These are phyloP conservation scores for Glycine soja DNA, from an alignment of 306 rosid species.

Conservation along the genomic window DNA sequence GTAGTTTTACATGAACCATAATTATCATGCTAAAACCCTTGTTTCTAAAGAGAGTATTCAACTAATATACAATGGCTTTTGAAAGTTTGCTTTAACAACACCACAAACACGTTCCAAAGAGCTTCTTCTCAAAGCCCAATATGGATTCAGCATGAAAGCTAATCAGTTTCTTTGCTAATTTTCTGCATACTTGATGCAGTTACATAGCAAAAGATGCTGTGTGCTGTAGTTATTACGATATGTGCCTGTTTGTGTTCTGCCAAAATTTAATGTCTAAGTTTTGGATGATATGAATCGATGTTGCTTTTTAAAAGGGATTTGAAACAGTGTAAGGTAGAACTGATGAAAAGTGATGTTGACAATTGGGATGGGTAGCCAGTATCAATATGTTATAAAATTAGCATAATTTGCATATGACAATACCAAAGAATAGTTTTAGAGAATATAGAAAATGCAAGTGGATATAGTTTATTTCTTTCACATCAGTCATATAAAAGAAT, in stretches of 20 bases:
- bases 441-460: conserved; percentile 19
- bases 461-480: conserved; percentile 24
- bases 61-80: conserved; percentile 15
- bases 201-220: conserved; percentile 18
- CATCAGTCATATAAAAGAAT: conserved; percentile 28
- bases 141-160: conserved; percentile 22
- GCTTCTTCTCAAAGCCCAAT: conserved; percentile 9
- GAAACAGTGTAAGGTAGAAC: conserved; percentile 3
- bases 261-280: too few species aligned
- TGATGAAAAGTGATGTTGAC: background rate
- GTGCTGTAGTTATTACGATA: background rate
- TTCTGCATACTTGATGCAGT: conserved; percentile 12
- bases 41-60: conserved; percentile 18
- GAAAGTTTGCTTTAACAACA: conserved; percentile 3
- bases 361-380: background rate
- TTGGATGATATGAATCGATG: background rate
- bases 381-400: background rate
- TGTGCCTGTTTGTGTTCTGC: background rate
- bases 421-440: conserved; percentile 13
- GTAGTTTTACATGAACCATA: background rate
- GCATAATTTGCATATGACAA: background rate
- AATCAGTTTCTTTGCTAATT: conserved; percentile 1
- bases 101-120: background rate
- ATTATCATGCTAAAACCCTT: background rate
- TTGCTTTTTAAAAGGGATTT: background rate